Conservation (phyloP, 140 eudicot species). For the Oenanthe javanica region DNA sequence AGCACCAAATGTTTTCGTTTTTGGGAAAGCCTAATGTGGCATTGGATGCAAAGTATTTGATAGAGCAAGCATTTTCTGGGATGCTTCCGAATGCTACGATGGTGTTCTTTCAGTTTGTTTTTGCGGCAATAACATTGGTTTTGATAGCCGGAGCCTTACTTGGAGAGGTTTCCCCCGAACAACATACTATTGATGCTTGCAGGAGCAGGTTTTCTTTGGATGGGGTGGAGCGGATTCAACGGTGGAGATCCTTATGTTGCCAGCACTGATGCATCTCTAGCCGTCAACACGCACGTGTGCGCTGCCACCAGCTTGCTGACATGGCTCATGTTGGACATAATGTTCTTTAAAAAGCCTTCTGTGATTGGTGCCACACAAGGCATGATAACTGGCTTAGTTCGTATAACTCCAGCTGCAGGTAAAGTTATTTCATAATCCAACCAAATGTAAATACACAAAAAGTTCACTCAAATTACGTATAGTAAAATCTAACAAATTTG, state of each 20-base stretch:
- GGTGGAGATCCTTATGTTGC: slow-evolving; percentile 15
- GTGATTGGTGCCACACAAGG: slow-evolving; percentile 5
- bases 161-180: slow-evolving; percentile 12
- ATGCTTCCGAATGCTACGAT: not conserved
- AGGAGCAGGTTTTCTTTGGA: slow-evolving; percentile 17
- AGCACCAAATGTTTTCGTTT: not conserved
- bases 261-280: not conserved
- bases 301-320: slow-evolving; percentile 9
- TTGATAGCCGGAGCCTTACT: slow-evolving; percentile 2
- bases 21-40: not conserved
- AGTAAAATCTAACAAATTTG: not conserved
- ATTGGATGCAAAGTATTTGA: not conserved
- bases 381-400: slow-evolving; percentile 6
- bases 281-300: slow-evolving; percentile 1
- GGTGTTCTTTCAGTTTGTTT: slow-evolving; percentile 5
- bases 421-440: not conserved
- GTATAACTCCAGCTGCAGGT: slow-evolving; percentile 10
- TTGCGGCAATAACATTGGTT: not conserved
- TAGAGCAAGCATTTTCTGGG: not conserved
- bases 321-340: not conserved
- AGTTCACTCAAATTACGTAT: too few species aligned
- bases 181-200: slow-evolving; percentile 9
- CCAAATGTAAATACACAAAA: not conserved
- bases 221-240: slow-evolving; percentile 18
- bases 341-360: slow-evolving; percentile 5